phyloP scores from a whole-genome alignment of 1,284 basidiomycete genomes.

The Lentinula novae-zelandiae region DNA sequence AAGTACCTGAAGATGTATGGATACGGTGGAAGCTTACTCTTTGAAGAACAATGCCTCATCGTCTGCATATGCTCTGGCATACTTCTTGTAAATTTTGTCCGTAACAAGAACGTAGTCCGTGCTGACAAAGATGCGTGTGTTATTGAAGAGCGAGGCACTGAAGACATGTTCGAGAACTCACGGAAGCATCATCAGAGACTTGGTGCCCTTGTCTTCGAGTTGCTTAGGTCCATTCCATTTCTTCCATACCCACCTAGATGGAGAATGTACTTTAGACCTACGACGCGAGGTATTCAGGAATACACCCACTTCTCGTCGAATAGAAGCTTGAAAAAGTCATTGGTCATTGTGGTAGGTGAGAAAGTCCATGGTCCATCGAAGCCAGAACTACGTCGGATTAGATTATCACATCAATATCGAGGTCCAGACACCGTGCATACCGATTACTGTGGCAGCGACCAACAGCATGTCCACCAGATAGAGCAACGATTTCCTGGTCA shows the following conservation, averaged over 20 bases:
- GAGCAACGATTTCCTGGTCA: conserved; percentile 95
- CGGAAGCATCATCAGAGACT: conserved; percentile 94
- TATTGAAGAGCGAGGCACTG: background rate
- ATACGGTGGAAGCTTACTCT: conserved; percentile 54
- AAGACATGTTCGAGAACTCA: conserved; percentile 32
- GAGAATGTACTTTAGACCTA: background rate
- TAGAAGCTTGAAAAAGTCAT: conserved; percentile 89
- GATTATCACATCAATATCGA: background rate
- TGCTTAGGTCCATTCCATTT: conserved; percentile 94
- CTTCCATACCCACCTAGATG: conserved; percentile 68
- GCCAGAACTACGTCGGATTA: conserved; percentile 55
- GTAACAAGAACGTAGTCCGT: conserved; percentile 81
- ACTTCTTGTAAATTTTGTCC: conserved; percentile 90
- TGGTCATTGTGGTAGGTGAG: conserved; percentile 83
- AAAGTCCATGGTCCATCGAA: conserved; percentile 93
- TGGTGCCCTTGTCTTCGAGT: conserved; percentile 89
- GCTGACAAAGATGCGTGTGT: conserved; percentile 30
- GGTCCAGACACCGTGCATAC: conserved; percentile 27
- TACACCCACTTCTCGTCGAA: conserved; percentile 76
- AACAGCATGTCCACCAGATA: conserved; percentile 92
- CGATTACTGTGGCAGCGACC: conserved; percentile 88
- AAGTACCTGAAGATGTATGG: conserved; percentile 4
- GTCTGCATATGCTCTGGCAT: conserved; percentile 79
- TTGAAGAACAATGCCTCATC: conserved; percentile 85
- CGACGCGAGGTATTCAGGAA: background rate